phyloP scores from a whole-genome alignment of 106 monocot genomes.

The Dioscorea zingiberensis region DNA sequence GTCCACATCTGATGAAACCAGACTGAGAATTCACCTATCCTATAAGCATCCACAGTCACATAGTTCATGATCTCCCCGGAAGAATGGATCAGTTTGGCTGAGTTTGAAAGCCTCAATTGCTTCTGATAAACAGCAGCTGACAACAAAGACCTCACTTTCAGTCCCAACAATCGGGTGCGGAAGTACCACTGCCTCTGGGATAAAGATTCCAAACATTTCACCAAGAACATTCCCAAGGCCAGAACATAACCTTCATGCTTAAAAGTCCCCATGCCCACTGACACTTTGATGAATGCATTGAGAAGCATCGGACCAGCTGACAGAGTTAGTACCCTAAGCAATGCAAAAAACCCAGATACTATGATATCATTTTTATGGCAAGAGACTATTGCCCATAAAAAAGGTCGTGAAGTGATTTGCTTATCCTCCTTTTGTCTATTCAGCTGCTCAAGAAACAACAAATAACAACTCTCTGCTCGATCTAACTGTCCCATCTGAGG shows the following conservation, averaged over 20 bases:
- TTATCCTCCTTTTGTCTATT: slow-evolving; percentile 22
- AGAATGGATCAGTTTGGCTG: slow-evolving; percentile 53
- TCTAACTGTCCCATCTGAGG: slow-evolving; percentile 45
- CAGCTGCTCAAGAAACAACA: slow-evolving; percentile 40
- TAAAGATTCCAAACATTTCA: slow-evolving; percentile 75
- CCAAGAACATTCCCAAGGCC: slow-evolving; percentile 50
- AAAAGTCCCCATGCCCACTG: slow-evolving; percentile 27
- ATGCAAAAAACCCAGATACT: slow-evolving; percentile 65
- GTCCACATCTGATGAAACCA: slow-evolving; percentile 96
- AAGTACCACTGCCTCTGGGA: slow-evolving; percentile 97
- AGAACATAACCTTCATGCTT: slow-evolving; percentile 63
- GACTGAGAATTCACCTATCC: slow-evolving; percentile 86
- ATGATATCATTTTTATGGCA: slow-evolving; percentile 63
- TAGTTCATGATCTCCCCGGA: slow-evolving; percentile 90
- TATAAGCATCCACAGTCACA: slow-evolving; percentile 87
- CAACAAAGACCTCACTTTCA: slow-evolving; percentile 73
- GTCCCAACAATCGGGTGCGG: slow-evolving; percentile 61
- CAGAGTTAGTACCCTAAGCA: slow-evolving; percentile 63
- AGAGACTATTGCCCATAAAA: slow-evolving; percentile 57
- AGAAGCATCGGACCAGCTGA: slow-evolving; percentile 72
- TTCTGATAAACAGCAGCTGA: slow-evolving; percentile 78
- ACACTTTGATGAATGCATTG: slow-evolving; percentile 63
- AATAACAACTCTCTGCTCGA: slow-evolving; percentile 31
- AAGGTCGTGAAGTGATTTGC: slow-evolving; percentile 13
- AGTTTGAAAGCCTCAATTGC: slow-evolving; percentile 58